A percentile compares a stretch with the other conserved stretches of the same genome.
phyloP scores from a whole-genome alignment of 2,329 filamentous ascomycete genomes.

The Fusarium continuum region DNA sequence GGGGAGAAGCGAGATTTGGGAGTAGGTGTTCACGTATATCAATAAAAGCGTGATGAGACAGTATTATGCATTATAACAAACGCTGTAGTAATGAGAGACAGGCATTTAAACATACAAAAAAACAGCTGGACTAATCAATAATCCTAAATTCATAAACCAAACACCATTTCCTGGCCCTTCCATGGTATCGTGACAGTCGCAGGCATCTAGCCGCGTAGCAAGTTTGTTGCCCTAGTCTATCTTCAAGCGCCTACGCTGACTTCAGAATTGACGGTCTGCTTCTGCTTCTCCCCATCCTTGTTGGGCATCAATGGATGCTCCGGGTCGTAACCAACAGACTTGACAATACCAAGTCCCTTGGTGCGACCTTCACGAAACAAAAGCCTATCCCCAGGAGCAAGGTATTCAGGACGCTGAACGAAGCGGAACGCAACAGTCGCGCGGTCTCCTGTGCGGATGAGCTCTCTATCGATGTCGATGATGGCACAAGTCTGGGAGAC shows the following conservation, averaged over 20 bases:
- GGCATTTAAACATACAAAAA: not conserved
- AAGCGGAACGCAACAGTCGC: conserved; percentile 95
- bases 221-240: not conserved
- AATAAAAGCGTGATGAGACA: not conserved
- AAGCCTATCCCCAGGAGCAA: conserved; percentile 86
- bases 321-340: conserved; percentile 86
- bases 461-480: conserved; percentile 95
- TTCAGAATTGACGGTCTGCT: conserved; percentile 30
- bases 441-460: conserved; percentile 93
- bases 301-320: conserved; percentile 53
- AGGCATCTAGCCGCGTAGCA: not conserved
- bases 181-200: conserved; percentile 25
- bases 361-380: conserved; percentile 94
- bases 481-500: conserved; percentile 96
- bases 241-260: conserved; percentile 41
- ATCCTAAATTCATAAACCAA: conserved; percentile 2
- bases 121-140: not conserved
- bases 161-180: conserved; percentile 19
- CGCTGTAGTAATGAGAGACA: conserved; percentile 25
- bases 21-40: not conserved
- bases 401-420: conserved; percentile 91
- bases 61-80: not conserved
- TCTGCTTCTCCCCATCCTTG: conserved; percentile 30
- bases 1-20: not conserved
- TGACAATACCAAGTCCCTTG: conserved; percentile 95